Percentiles rank a stretch among this genome's conserved stretches.
Conservation (phyloP, 2,329 filamentous ascomycete genomes). For the Beauveria australis region DNA sequence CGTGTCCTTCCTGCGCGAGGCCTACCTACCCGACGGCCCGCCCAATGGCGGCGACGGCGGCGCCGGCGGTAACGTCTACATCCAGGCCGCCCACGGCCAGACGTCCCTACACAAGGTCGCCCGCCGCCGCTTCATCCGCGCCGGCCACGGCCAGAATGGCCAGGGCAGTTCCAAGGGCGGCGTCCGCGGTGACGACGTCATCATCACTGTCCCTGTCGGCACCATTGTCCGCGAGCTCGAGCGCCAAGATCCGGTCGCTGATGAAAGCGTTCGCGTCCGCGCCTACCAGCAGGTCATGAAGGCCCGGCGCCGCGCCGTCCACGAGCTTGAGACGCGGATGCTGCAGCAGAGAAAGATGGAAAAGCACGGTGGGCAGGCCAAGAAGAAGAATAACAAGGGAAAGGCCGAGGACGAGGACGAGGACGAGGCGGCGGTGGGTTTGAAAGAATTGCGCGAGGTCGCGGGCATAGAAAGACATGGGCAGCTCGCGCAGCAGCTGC, state of each 20-base stretch:
- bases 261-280: constrained; percentile 41
- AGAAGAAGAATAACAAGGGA: neutral
- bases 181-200: constrained; percentile 73
- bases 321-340: constrained; percentile 27
- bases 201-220: constrained; percentile 86
- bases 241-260: constrained; percentile 66
- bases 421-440: constrained; percentile 4
- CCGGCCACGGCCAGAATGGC: constrained; percentile 68
- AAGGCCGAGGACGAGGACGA: constrained; percentile 13
- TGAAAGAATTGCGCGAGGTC: neutral
- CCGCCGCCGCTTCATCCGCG: constrained; percentile 64
- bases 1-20: constrained; percentile 87
- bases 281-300: constrained; percentile 21
- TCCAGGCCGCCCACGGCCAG: constrained; percentile 84
- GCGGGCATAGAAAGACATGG: neutral
- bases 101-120: constrained; percentile 90
- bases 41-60: constrained; percentile 94
- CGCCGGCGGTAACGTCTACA: constrained; percentile 84
- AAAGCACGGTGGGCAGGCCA: neutral
- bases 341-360: constrained; percentile 12
- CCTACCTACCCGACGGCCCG: constrained; percentile 79
- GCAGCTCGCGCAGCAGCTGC: neutral
- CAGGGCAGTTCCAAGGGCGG: constrained; percentile 68
- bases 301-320: constrained; percentile 22
- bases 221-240: constrained; percentile 81